Conservation (phyloP, 1,284 basidiomycete genomes). For the Salmacisia buchloeana region DNA sequence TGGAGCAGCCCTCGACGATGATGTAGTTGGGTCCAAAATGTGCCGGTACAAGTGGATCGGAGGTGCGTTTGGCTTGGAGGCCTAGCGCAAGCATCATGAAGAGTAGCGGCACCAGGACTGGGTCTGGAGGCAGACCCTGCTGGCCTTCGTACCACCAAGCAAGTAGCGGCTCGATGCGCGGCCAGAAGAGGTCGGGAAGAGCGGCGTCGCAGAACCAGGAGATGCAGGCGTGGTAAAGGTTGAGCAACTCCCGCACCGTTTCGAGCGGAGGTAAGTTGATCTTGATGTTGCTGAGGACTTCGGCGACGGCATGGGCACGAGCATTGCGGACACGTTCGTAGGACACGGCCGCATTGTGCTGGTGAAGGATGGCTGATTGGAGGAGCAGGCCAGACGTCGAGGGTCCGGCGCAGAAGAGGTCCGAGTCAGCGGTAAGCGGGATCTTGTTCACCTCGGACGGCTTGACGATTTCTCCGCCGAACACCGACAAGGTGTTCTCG, state of each 20-base stretch:
- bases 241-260: slow-evolving; percentile 28
- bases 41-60: slow-evolving; percentile 5
- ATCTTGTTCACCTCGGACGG: no score
- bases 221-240: slow-evolving; percentile 33
- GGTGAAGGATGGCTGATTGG: slow-evolving; percentile 17
- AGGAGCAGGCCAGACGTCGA: slow-evolving; percentile 3
- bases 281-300: slow-evolving; percentile 27
- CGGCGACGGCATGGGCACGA: slow-evolving; percentile 35
- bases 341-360: slow-evolving; percentile 25
- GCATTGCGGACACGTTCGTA: slow-evolving; percentile 32
- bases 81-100: slow-evolving; percentile 35
- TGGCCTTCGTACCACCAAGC: slow-evolving; percentile 40
- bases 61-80: slow-evolving; percentile 33
- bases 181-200: slow-evolving; percentile 34
- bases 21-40: not conserved
- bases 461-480: no score
- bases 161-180: slow-evolving; percentile 36
- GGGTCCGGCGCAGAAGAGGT: not conserved
- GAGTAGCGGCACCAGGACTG: slow-evolving; percentile 34
- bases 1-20: not conserved
- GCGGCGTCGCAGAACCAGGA: slow-evolving; percentile 35
- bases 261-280: slow-evolving; percentile 26
- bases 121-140: slow-evolving; percentile 35
- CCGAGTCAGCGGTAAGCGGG: no score
- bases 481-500: no score